Conservation (phyloP, 2,329 filamentous ascomycete species). For the Colletotrichum orbiculare region DNA sequence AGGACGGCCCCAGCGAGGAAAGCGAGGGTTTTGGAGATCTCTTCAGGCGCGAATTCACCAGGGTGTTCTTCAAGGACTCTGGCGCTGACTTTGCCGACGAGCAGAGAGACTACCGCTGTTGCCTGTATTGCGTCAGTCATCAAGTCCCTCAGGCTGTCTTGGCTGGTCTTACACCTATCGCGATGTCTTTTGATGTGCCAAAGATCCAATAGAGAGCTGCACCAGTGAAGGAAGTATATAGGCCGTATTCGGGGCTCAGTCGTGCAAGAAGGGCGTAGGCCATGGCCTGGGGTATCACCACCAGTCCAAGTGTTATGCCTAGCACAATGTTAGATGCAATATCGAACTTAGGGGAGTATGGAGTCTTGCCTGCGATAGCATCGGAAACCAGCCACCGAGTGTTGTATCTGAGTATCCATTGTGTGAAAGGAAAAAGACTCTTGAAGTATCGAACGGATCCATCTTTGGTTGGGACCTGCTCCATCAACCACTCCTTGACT, state of each 20-base stretch:
- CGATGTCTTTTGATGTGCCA: conserved; percentile 86
- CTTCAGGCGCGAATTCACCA: conserved; percentile 39
- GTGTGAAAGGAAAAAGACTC: conserved; percentile 71
- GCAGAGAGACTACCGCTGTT: conserved; percentile 62
- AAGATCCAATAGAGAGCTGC: conserved; percentile 86
- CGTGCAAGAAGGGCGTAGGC: conserved; percentile 80
- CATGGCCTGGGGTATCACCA: conserved; percentile 84
- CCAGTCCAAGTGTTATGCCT: conserved; percentile 66
- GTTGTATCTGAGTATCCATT: conserved; percentile 79
- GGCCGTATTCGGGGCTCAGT: conserved; percentile 74
- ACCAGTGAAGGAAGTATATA: conserved; percentile 87
- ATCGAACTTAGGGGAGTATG: no score
- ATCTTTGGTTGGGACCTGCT: conserved; percentile 60
- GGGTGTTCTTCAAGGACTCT: conserved; percentile 49
- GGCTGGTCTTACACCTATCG: conserved; percentile 67
- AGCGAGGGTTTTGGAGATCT: conserved; percentile 60
- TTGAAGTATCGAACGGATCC: conserved; percentile 62
- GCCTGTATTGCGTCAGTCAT: conserved; percentile 56
- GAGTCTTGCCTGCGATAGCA: conserved; percentile 71
- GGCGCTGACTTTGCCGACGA: conserved; percentile 58
- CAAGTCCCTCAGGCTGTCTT: no score
- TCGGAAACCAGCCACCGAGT: conserved; percentile 78
- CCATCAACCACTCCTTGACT: conserved; percentile 68
- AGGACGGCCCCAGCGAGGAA: conserved; percentile 61
- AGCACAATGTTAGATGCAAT: conserved; percentile 33